phyloP scores from a whole-genome alignment of 2,329 filamentous ascomycete genomes.

The Pyrenophora graminea region DNA sequence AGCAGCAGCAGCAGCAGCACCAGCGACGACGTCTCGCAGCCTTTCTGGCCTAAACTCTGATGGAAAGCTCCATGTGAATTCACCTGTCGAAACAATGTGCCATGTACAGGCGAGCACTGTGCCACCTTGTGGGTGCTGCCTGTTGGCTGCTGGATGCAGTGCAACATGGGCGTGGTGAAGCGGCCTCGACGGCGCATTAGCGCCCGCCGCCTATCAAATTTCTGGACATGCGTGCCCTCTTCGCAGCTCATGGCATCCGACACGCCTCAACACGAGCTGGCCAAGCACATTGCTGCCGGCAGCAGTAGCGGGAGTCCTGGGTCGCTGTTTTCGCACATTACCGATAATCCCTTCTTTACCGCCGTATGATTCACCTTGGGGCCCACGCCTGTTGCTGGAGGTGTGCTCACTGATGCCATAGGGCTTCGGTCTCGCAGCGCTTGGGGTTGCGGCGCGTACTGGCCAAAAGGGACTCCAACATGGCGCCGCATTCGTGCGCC shows the following conservation, averaged over 20 bases:
- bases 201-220: constrained; percentile 20
- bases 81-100: too few relatives aligned
- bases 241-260: constrained; percentile 41
- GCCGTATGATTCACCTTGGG: constrained; percentile 58
- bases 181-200: constrained; percentile 20
- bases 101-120: neutral
- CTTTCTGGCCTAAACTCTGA: too few relatives aligned
- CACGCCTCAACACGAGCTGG: constrained; percentile 43
- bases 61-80: too few relatives aligned
- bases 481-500: constrained; percentile 73
- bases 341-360: constrained; percentile 59
- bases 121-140: neutral
- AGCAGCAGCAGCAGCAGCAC: neutral
- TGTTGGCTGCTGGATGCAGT: neutral
- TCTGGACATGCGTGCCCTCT: constrained; percentile 12
- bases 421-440: constrained; percentile 87
- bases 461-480: constrained; percentile 76
- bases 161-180: constrained; percentile 8
- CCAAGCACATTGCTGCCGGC: constrained; percentile 43
- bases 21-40: neutral
- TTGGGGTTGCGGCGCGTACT: constrained; percentile 80
- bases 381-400: constrained; percentile 18
- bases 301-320: constrained; percentile 37
- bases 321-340: constrained; percentile 52
- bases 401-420: constrained; percentile 45